Conservation (phyloP, 768 basidiomycete genomes). For the Serpula lacrymans region DNA sequence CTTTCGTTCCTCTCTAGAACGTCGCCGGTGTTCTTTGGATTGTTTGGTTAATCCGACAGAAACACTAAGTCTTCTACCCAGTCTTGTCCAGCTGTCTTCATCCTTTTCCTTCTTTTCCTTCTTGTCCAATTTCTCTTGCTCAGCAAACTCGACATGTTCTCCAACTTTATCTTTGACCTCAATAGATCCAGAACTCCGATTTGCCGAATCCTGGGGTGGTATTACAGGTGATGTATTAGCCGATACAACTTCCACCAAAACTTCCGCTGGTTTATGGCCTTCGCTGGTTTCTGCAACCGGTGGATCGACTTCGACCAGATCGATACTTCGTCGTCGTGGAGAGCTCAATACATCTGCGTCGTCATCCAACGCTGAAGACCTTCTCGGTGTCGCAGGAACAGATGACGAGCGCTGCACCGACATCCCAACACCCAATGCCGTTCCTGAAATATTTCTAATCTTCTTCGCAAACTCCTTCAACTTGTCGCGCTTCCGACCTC, state of each 20-base stretch:
- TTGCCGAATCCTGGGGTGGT: conserved; percentile 5
- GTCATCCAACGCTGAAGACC: conserved; percentile 29
- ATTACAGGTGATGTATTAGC: not conserved
- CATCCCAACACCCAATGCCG: conserved; percentile 18
- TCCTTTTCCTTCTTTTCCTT: conserved; percentile 39
- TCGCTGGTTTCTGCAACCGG: conserved; percentile 36
- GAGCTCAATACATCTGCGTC: conserved; percentile 19
- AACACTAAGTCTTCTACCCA: conserved; percentile 62
- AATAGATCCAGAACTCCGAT: conserved; percentile 7
- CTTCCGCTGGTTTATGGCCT: conserved; percentile 23
- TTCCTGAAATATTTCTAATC: conserved; percentile 41
- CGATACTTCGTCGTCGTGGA: conserved; percentile 30
- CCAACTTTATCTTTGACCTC: conserved; percentile 14
- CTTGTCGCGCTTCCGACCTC: conserved; percentile 72
- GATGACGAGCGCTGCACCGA: conserved; percentile 53
- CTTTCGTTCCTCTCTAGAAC: conserved; percentile 32
- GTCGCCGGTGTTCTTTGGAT: conserved; percentile 23
- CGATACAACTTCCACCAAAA: conserved; percentile 4
- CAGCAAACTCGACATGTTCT: conserved; percentile 34
- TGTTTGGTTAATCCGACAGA: conserved; percentile 43
- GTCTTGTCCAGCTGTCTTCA: conserved; percentile 57
- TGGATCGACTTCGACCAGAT: conserved; percentile 33
- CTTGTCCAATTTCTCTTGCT: conserved; percentile 29
- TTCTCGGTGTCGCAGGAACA: conserved; percentile 45
- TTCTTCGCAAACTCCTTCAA: conserved; percentile 72